Evolutionary conservation across 805 yeast species (phyloP).

Genomic region (Diddensiella santjacobensis): DNA sequence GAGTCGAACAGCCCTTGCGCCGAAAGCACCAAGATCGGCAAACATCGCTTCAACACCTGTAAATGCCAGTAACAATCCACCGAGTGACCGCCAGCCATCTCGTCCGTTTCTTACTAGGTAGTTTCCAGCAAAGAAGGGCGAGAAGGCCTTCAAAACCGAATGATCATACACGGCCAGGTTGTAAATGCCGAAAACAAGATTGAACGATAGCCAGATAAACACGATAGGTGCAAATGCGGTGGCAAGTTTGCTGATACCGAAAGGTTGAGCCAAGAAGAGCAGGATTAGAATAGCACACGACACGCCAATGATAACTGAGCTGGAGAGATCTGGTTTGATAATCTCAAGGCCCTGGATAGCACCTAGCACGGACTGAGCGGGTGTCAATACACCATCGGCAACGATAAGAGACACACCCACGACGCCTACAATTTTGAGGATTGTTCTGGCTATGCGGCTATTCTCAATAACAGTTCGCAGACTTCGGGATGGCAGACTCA

Average conservation of each 20-base stretch:
- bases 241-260: conserved; percentile 50
- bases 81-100: conserved; percentile 37
- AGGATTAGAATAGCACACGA: conserved; percentile 46
- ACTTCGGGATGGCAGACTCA: conserved; percentile 10
- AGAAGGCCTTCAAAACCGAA: conserved; percentile 44
- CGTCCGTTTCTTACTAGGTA: conserved; percentile 38
- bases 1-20: conserved; percentile 46
- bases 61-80: conserved; percentile 50
- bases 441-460: conserved; percentile 36
- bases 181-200: conserved; percentile 45
- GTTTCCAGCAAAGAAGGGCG: conserved; percentile 50
- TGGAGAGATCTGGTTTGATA: conserved; percentile 43
- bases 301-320: conserved; percentile 43
- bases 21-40: conserved; percentile 59
- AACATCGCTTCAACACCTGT: conserved; percentile 65
- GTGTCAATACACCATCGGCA: conserved; percentile 59
- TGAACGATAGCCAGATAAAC: conserved; percentile 46
- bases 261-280: conserved; percentile 45
- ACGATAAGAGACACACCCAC: conserved; percentile 55
- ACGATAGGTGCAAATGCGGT: conserved; percentile 52
- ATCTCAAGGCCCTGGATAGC: conserved; percentile 55
- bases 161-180: conserved; percentile 42
- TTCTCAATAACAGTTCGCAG: conserved; percentile 21
- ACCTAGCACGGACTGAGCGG: conserved; percentile 58
- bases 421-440: conserved; percentile 38